Conservation (phyloP, 139 green algal genomes). For the Tetraselmis striata region DNA sequence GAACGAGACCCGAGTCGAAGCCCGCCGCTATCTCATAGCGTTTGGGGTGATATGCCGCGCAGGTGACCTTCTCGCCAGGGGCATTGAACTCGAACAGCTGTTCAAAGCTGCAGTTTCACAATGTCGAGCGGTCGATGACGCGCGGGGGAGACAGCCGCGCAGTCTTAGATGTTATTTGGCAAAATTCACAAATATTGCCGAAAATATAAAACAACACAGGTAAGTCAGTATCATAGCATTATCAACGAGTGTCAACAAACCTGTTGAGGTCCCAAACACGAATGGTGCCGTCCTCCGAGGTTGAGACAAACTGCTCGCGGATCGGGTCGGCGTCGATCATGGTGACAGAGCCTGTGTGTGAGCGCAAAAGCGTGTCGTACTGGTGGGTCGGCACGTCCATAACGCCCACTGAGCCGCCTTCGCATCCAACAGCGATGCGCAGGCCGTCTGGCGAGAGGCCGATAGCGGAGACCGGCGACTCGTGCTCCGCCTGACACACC, state of each 20-base stretch:
- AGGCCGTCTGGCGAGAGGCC: slow-evolving; percentile 55
- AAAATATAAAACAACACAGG: no score
- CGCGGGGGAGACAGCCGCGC: no score
- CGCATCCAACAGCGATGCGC: slow-evolving; percentile 50
- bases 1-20: slow-evolving; percentile 47
- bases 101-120: no score
- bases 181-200: no score
- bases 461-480: slow-evolving; percentile 55
- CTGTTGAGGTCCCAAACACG: slow-evolving; percentile 56
- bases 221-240: no score
- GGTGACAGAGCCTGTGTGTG: slow-evolving; percentile 53
- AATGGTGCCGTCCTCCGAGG: slow-evolving; percentile 55
- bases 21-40: slow-evolving; percentile 53
- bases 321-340: slow-evolving; percentile 36
- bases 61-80: slow-evolving; percentile 31
- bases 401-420: slow-evolving; percentile 55
- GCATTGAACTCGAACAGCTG: slow-evolving; percentile 62
- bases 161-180: no score
- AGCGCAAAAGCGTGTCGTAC: slow-evolving; percentile 63
- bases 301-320: slow-evolving; percentile 40
- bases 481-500: slow-evolving; percentile 71
- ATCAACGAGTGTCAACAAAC: no score
- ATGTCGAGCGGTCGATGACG: no score
- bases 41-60: slow-evolving; percentile 45
- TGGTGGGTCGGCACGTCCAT: slow-evolving; percentile 59